Base-by-base conservation (phyloP, 495 filamentous ascomycete species). In the Lepidopterella palustris region DNA sequence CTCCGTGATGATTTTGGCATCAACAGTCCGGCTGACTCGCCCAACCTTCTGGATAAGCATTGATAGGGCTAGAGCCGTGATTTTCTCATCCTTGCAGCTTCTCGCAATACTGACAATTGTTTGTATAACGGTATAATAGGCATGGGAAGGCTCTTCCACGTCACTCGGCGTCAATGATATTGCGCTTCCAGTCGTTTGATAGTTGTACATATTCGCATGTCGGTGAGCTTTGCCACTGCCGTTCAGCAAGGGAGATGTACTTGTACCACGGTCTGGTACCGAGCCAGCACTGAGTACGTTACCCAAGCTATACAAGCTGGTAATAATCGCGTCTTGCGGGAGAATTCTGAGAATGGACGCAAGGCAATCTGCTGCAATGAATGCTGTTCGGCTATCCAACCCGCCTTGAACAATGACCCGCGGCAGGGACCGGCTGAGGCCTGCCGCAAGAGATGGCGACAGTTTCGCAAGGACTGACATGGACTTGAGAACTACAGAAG, bases 11-110 rank as follows among this genome's bases (percentile, higher is more conserved):
- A 97, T 92, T 54, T 84, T 84, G 11, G 86, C 80, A 75, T 97
- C 91, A 6, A 96, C 84, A 1, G 79, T 71, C 58, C 80, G 74
- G 67, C 80, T 92, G 35, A 96, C 78, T 67, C 91, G 92, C 8
- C 86, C 85, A 62, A 97, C 82, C 70, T 97, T 95, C 66, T 97
- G 93, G 6, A 96, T 74, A 18, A 98, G 80, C 87, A 97, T 97
- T 4, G 90, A 92, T 66, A 95, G 87, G n/a, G 90, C 90, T 55
- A 98, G 78, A 11, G 92, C 95, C 23, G 86, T 92, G 47, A 97
- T 93, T 72, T 96, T 95, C 32, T 89, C 84, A 61, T 98, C 92
- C 45, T 86, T 81, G 70, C 86, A 90, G 55, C 79, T 82, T 31
- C 77, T 85, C 0, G 95, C 90, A 66, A 97, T 88, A 27, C 83